A percentile compares a stretch with the other conserved stretches of the same genome.
phyloP scores from a whole-genome alignment of 2,329 filamentous ascomycete genomes.

The Lecanicillium sp. region DNA sequence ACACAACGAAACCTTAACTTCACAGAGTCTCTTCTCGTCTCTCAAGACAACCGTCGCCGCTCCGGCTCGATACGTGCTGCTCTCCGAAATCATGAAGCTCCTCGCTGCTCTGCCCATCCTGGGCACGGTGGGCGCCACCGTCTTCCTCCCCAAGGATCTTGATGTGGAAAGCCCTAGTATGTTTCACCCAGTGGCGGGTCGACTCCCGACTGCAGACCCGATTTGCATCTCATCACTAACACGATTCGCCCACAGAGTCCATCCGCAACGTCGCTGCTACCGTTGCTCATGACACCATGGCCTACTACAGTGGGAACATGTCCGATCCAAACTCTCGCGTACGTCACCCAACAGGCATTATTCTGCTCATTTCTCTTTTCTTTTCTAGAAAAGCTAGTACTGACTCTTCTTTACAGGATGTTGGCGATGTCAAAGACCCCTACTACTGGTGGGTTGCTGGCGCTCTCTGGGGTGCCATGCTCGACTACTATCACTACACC shows the following conservation, averaged over 20 bases:
- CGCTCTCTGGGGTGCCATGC: slow-evolving; percentile 58
- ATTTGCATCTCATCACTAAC: slow-evolving; percentile 13
- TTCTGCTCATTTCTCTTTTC: too few species aligned
- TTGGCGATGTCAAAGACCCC: slow-evolving; percentile 56
- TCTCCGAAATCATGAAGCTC: slow-evolving; percentile 16
- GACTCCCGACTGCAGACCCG: too few species aligned
- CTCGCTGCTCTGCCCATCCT: slow-evolving; percentile 8
- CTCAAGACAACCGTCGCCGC: too few species aligned
- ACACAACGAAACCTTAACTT: too few species aligned
- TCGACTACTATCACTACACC: slow-evolving; percentile 64
- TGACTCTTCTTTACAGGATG: too few species aligned
- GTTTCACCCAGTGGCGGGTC: slow-evolving; percentile 12
- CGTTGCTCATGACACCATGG: slow-evolving; percentile 53
- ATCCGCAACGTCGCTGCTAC: slow-evolving; percentile 54
- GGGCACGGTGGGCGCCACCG: slow-evolving; percentile 15
- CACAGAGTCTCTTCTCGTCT: neutral
- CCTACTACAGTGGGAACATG: slow-evolving; percentile 56
- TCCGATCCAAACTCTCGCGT: slow-evolving; percentile 38
- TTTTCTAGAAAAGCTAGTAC: too few species aligned
- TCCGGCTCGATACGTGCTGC: neutral
- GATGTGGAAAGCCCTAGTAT: slow-evolving; percentile 28
- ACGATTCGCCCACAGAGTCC: slow-evolving; percentile 36
- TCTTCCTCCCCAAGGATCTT: slow-evolving; percentile 29
- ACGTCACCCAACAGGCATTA: slow-evolving; percentile 10
- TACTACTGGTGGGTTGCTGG: slow-evolving; percentile 65